Percentiles rank a stretch among this genome's conserved stretches.
phyloP scores from a whole-genome alignment of 768 basidiomycete genomes.

The Tulasnella sp. region DNA sequence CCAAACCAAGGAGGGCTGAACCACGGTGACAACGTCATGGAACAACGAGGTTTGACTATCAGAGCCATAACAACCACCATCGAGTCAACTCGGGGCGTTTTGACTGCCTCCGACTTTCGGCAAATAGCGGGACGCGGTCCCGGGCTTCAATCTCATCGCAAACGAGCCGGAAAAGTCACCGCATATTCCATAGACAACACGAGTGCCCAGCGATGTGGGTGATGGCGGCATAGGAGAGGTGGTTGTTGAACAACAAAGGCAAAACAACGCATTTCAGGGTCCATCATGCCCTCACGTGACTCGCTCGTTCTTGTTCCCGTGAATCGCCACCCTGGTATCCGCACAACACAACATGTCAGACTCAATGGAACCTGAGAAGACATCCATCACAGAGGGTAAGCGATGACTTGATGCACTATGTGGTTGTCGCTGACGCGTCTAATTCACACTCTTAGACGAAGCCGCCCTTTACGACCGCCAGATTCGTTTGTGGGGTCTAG shows the following conservation, averaged over 20 bases:
- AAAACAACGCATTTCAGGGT: background rate
- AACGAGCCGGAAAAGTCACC: too few relatives aligned
- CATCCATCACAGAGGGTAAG: too few relatives aligned
- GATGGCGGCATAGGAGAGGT: background rate
- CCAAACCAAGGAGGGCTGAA: too few relatives aligned
- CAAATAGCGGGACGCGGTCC: too few relatives aligned
- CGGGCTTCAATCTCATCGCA: too few relatives aligned
- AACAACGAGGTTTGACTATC: too few relatives aligned
- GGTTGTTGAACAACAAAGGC: background rate
- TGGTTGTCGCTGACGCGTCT: background rate
- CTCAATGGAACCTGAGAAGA: background rate
- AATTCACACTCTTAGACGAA: conserved; percentile 33
- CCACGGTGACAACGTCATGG: too few relatives aligned
- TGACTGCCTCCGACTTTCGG: too few relatives aligned
- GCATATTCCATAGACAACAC: too few relatives aligned
- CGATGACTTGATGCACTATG: background rate
- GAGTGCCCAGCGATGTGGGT: too few relatives aligned
- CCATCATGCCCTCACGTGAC: background rate
- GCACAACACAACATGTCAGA: background rate
- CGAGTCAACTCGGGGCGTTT: too few relatives aligned
- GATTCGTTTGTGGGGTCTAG: conserved; percentile 95
- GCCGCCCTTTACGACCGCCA: conserved; percentile 92
- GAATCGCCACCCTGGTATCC: background rate
- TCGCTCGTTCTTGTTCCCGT: background rate
- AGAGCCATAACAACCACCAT: too few relatives aligned